Conservation (phyloP, 345 rosid species). For the Eucalyptus paniculata region DNA sequence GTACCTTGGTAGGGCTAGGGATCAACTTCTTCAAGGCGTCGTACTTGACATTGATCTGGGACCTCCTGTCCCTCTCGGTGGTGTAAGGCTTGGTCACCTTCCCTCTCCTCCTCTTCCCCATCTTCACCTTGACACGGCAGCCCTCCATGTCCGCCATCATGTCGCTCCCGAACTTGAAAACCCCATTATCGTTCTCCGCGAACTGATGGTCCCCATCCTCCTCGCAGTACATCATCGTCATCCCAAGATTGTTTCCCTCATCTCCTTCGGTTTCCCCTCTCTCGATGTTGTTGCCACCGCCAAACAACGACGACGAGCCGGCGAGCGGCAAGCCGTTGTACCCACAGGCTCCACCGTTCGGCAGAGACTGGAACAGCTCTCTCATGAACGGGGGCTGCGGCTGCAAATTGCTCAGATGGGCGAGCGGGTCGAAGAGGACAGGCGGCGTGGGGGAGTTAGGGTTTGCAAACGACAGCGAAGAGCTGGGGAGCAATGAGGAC, state of each 20-base stretch:
- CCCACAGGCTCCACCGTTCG: background rate
- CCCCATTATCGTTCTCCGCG: conserved; percentile 7
- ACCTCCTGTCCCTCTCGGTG: conserved; percentile 61
- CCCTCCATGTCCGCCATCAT: conserved; percentile 7
- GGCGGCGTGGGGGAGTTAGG: background rate
- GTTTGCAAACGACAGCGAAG: background rate
- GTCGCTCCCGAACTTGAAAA: conserved; percentile 36
- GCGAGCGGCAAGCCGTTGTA: background rate
- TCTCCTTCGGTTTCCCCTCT: background rate
- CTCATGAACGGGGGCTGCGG: background rate
- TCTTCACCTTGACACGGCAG: conserved; percentile 25
- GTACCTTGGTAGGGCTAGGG: conserved; percentile 69
- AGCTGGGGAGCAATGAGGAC: background rate
- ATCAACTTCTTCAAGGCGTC: conserved; percentile 41
- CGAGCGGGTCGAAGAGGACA: background rate
- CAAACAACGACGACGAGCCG: background rate
- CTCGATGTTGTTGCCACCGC: background rate
- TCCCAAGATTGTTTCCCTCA: background rate
- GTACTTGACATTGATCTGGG: conserved; percentile 41
- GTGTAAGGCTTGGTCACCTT: conserved; percentile 49
- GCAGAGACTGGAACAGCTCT: conserved; percentile 5
- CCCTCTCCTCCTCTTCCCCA: conserved; percentile 31
- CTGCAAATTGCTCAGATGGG: background rate
- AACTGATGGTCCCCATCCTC: background rate
- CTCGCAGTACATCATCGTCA: background rate